Conservation (phyloP, 2,329 filamentous ascomycete genomes). For the Talaromyces albobiverticillius region DNA sequence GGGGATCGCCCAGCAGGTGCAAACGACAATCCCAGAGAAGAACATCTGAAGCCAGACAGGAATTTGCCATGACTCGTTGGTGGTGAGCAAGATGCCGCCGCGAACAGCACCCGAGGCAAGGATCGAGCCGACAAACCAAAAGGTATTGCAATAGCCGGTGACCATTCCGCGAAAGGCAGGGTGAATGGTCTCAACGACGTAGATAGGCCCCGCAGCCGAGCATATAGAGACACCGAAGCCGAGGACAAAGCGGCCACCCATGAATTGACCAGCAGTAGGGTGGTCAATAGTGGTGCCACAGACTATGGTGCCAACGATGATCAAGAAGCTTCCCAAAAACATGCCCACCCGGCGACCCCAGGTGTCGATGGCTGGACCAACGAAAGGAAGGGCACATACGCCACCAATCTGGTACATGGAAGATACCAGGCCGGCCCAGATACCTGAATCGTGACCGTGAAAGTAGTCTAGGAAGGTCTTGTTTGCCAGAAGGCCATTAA, state of each 20-base stretch:
- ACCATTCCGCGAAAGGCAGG: constrained; percentile 61
- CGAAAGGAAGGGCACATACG: constrained; percentile 46
- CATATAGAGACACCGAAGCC: constrained; percentile 60
- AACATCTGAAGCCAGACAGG: constrained; percentile 55
- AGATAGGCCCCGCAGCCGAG: constrained; percentile 60
- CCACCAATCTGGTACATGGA: constrained; percentile 50
- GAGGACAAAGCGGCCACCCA: constrained; percentile 55
- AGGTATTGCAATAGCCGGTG: constrained; percentile 57
- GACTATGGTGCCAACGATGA: constrained; percentile 52
- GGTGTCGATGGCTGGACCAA: constrained; percentile 45
- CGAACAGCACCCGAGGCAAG: constrained; percentile 55
- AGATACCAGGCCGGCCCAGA: constrained; percentile 44
- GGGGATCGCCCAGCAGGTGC: constrained; percentile 32
- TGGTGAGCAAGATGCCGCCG: constrained; percentile 38
- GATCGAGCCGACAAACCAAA: constrained; percentile 52
- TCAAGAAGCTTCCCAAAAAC: constrained; percentile 54
- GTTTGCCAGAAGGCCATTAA: constrained; percentile 53
- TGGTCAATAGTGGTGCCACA: constrained; percentile 40
- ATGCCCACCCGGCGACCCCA: constrained; percentile 56
- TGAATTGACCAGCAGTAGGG: constrained; percentile 45
- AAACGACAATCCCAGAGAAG: constrained; percentile 46
- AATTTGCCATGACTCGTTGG: constrained; percentile 55
- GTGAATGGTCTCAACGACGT: constrained; percentile 62
- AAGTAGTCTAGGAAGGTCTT: constrained; percentile 43
- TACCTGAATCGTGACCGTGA: constrained; percentile 39